These are phyloP conservation scores for Davidsoniella neocaledoniae DNA, from an alignment of 2,329 filamentous ascomycete species.

Conservation along the genomic window DNA sequence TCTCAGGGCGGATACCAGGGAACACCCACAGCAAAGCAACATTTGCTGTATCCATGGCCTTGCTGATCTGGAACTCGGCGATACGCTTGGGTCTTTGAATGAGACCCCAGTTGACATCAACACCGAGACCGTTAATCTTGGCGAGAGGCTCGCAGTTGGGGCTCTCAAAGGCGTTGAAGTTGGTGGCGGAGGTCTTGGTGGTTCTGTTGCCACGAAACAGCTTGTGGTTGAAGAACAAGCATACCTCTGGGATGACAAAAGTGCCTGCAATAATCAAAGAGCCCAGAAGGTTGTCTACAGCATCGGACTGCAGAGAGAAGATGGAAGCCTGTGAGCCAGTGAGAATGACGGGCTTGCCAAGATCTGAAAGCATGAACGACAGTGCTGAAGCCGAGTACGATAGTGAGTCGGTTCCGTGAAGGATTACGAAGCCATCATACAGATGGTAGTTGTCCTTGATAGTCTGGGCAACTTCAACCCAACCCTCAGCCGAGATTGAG, in stretches of 20 bases:
- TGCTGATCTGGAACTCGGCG: conserved; percentile 56
- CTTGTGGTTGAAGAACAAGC: conserved; percentile 83
- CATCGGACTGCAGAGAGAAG: conserved; percentile 79
- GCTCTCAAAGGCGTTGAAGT: conserved; percentile 74
- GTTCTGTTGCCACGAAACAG: conserved; percentile 78
- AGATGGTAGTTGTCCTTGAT: conserved; percentile 71
- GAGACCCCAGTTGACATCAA: conserved; percentile 65
- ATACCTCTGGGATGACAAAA: conserved; percentile 84
- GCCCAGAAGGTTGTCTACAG: conserved; percentile 75
- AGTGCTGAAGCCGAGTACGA: conserved; percentile 80
- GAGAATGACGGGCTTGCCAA: conserved; percentile 80
- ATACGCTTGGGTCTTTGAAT: conserved; percentile 60
- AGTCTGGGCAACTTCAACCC: conserved; percentile 68
- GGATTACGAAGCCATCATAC: conserved; percentile 80
- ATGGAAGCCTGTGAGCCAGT: conserved; percentile 76
- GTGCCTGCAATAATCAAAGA: conserved; percentile 82
- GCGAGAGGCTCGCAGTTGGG: conserved; percentile 77
- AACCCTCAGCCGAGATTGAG: conserved; percentile 72
- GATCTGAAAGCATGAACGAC: conserved; percentile 81
- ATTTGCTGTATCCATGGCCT: conserved; percentile 67
- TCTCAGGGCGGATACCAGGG: conserved; percentile 82
- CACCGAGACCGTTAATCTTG: conserved; percentile 62
- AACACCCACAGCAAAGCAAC: conserved; percentile 83
- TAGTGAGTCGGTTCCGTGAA: conserved; percentile 81
- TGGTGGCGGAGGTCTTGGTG: conserved; percentile 73